Evolutionary conservation across 208 protist genomes (phyloP), one percentile per base, ranked within the genome.

Genomic region (Leishmania turanica): DNA sequence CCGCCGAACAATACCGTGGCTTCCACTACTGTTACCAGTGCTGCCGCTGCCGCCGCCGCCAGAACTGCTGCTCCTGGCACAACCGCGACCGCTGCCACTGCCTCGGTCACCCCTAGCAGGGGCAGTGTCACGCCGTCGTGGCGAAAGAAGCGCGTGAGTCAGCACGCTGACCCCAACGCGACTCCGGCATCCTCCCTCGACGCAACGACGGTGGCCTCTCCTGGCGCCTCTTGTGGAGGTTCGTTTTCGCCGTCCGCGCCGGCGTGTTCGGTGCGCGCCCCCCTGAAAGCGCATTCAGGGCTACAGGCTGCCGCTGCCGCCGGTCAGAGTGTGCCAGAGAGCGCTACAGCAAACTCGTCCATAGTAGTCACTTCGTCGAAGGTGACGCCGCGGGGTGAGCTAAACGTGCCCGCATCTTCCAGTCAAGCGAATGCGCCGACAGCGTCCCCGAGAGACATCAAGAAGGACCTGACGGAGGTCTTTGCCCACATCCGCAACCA

Each of bases 401-500:
- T 53, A 42, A 79, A 51, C 1, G 56, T 77, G 47, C 53, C 45
- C 40, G n/a, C 71, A 5, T 40, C 68, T 60, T 60, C 69, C 37
- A 77, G 27, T 19, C 53, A 2, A 54, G 60, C 49, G 2, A 71
- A 78, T n/a, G 54, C 7, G 47, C 40, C 65, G 58, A 9, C 58
- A 58, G 34, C 75, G 42, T 19, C 17, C 54, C 42, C 8, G 64
- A 42, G 34, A 3, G 74, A 78, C 21, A 60, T 81, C 13, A 87
- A 79, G 80, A 88, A 72, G 71, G 84, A 83, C 69, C 75, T 97
- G 51, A 79, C 80, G 2, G 80, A 75, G 62, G 93, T 97, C 64
- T 97, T 97, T 78, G 62, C 78, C 34, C 88, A 87, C 24, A 95
- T 96, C 76, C 92, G 95, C 34, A 95, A 95, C 83, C 93, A 97